Percentiles rank a stretch among this genome's conserved stretches.
phyloP scores from a whole-genome alignment of 306 rosid genomes.

The Psophocarpus tetragonolobus region DNA sequence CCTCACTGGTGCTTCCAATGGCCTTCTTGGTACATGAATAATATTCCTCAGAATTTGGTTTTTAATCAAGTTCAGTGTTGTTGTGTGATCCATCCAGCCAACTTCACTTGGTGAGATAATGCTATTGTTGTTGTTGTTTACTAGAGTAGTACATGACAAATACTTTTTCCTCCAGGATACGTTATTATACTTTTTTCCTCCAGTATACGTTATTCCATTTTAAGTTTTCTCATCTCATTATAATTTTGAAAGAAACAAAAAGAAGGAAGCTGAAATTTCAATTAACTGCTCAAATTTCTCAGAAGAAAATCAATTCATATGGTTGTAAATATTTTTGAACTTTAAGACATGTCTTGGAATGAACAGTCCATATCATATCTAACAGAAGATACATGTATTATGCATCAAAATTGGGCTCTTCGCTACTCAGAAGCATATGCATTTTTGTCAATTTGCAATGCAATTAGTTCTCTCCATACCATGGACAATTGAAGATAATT shows the following conservation, averaged over 20 bases:
- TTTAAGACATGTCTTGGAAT: constrained; percentile 2
- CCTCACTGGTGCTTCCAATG: background rate
- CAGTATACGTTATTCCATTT: background rate
- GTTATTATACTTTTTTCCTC: constrained; percentile 9
- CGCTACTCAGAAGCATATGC: background rate
- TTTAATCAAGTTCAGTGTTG: background rate
- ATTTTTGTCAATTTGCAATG: background rate
- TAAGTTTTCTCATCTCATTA: background rate
- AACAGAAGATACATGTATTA: constrained; percentile 8
- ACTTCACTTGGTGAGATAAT: background rate
- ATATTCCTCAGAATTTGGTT: background rate
- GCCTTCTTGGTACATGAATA: background rate
- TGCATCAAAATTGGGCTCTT: constrained; percentile 11
- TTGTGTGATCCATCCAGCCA: background rate
- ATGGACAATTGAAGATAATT: background rate
- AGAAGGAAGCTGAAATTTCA: constrained; percentile 19
- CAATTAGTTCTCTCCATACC: background rate
- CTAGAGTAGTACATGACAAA: constrained; percentile 4
- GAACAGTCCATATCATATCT: background rate
- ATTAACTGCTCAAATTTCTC: constrained; percentile 1
- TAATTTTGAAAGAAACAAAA: background rate
- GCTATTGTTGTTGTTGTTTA: background rate
- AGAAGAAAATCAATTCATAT: background rate
- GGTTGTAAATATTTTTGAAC: constrained; percentile 6
- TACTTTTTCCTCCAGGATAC: background rate